These are phyloP conservation scores for Postia placenta DNA, from an alignment of 768 basidiomycete genomes.

Conservation along the genomic window DNA sequence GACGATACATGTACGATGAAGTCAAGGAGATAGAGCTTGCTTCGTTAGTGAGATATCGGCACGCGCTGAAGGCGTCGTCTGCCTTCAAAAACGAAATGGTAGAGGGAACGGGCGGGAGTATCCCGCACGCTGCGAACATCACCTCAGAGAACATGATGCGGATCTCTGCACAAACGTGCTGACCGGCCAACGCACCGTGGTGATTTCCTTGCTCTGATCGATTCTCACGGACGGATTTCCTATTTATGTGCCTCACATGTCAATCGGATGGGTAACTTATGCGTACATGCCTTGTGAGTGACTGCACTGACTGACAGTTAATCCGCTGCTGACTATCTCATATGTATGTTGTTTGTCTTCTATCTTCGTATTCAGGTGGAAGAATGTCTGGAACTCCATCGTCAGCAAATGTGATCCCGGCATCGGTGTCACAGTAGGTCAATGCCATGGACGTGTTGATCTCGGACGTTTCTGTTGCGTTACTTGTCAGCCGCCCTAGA, in stretches of 20 bases:
- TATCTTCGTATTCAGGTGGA: not conserved
- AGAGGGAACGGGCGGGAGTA: conserved; percentile 3
- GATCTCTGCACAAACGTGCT: not conserved
- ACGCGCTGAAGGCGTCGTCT: conserved; percentile 1
- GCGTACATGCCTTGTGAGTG: too few relatives aligned
- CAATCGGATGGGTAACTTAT: too few relatives aligned
- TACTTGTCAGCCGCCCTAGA: too few relatives aligned
- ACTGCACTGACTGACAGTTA: too few relatives aligned
- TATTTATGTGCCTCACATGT: too few relatives aligned
- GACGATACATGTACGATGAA: conserved; percentile 7
- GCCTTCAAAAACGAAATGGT: conserved; percentile 8
- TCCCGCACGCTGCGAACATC: conserved; percentile 1
- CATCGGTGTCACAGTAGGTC: not conserved
- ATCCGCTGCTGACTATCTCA: too few relatives aligned
- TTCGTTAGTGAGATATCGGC: conserved; percentile 9
- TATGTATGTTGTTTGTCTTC: too few relatives aligned
- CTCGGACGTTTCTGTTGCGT: too few relatives aligned
- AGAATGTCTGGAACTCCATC: not conserved
- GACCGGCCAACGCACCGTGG: too few relatives aligned
- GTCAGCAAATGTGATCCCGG: not conserved
- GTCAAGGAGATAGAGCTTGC: conserved; percentile 9
- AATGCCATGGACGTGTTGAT: too few relatives aligned
- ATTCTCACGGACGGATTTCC: too few relatives aligned
- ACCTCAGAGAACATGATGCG: conserved; percentile 2
- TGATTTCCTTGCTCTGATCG: too few relatives aligned